phyloP scores from a whole-genome alignment of 257 asterid genomes.

The Primulina tabacum region DNA sequence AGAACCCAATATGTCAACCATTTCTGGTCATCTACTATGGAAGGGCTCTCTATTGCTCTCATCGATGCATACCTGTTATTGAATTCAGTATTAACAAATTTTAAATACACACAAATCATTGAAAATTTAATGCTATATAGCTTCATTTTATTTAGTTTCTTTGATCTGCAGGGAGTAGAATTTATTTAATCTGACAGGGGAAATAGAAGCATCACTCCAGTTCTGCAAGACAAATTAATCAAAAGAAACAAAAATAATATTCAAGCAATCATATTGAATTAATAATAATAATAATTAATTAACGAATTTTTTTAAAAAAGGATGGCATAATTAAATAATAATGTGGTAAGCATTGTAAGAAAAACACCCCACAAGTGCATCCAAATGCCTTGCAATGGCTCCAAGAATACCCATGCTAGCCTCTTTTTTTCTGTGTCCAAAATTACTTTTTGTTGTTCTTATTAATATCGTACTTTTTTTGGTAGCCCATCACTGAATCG shows the following conservation, averaged over 20 bases:
- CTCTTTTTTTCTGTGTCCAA: background rate
- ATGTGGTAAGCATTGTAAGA: background rate
- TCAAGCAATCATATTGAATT: background rate
- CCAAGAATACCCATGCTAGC: slow-evolving; percentile 59
- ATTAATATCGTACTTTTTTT: background rate
- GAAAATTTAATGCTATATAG: background rate
- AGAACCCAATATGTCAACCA: slow-evolving; percentile 95
- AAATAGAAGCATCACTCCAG: slow-evolving; percentile 80
- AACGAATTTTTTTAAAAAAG: background rate
- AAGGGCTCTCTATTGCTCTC: slow-evolving; percentile 90
- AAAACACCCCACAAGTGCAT: slow-evolving; percentile 65
- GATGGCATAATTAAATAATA: no score
- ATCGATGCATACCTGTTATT: slow-evolving; percentile 63
- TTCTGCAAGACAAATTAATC: slow-evolving; percentile 42
- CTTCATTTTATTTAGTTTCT: background rate
- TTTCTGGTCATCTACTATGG: slow-evolving; percentile 77
- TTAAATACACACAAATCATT: background rate
- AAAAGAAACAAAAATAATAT: background rate
- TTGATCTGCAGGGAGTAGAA: background rate
- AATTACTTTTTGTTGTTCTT: background rate
- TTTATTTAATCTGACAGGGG: slow-evolving; percentile 62
- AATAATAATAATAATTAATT: background rate
- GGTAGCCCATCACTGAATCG: slow-evolving; percentile 4
- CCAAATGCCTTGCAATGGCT: slow-evolving; percentile 62
- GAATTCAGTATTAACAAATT: background rate